Percentiles rank a stretch among this genome's conserved stretches.
These are phyloP conservation scores for Polyporus tsugae DNA, from an alignment of 1,284 basidiomycete species.

Conservation along the genomic window DNA sequence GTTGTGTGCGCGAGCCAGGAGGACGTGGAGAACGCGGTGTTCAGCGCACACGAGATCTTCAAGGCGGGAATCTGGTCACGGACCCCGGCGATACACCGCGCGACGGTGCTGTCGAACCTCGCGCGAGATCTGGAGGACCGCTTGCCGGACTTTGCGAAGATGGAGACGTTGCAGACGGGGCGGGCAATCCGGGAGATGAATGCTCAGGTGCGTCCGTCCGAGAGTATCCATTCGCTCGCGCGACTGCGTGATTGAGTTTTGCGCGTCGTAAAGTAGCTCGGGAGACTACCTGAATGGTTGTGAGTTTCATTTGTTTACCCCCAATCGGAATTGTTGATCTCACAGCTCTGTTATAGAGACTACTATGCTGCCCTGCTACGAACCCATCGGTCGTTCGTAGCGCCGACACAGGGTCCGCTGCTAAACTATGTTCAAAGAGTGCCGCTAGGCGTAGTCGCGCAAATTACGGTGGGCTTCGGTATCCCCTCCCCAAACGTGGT, in stretches of 20 bases:
- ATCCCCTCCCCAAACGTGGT: not conserved
- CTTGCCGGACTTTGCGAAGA: constrained; percentile 64
- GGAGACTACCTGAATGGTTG: constrained; percentile 84
- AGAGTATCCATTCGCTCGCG: not conserved
- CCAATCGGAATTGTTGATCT: not conserved
- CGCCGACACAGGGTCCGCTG: constrained; percentile 81
- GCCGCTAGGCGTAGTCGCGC: constrained; percentile 84
- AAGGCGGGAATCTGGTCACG: constrained; percentile 76
- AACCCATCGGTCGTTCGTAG: constrained; percentile 71
- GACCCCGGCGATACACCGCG: constrained; percentile 62
- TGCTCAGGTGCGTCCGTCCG: constrained; percentile 53
- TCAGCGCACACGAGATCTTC: constrained; percentile 64
- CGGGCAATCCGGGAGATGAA: constrained; percentile 82
- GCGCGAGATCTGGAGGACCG: constrained; percentile 66
- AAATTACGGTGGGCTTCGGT: constrained; percentile 70
- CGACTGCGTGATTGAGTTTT: not conserved
- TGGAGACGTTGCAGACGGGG: constrained; percentile 82
- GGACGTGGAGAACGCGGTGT: constrained; percentile 62
- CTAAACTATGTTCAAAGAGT: constrained; percentile 81
- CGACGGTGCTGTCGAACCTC: constrained; percentile 69
- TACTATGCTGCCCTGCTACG: constrained; percentile 80
- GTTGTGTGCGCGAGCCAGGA: constrained; percentile 45
- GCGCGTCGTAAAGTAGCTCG: constrained; percentile 44
- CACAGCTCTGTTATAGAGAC: constrained; percentile 51
- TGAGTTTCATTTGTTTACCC: constrained; percentile 45